A percentile compares a stretch with the other conserved stretches of the same genome.
Conservation (phyloP, 257 asterid genomes). For the Leptodermis oblonga region DNA sequence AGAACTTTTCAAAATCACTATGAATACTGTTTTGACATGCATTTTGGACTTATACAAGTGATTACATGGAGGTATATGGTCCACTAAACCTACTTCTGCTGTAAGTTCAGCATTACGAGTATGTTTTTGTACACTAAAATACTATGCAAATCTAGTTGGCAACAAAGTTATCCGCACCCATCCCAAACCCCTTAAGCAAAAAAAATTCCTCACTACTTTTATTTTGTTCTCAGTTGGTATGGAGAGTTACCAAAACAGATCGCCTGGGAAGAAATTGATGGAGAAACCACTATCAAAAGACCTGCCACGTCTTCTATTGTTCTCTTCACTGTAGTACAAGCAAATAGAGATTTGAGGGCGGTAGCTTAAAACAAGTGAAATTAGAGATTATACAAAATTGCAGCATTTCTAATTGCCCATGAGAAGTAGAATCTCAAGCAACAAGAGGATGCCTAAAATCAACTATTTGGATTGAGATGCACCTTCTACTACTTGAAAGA, state of each 20-base stretch:
- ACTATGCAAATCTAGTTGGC: background rate
- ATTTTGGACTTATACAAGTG: background rate
- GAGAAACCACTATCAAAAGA: slow-evolving; percentile 57
- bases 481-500: slow-evolving; percentile 82
- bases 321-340: slow-evolving; percentile 56
- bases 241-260: slow-evolving; percentile 71
- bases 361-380: background rate
- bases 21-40: background rate
- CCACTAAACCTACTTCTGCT: background rate
- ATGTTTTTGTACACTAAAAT: background rate
- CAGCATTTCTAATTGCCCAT: background rate
- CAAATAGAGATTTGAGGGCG: slow-evolving; percentile 5
- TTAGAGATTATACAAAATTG: background rate
- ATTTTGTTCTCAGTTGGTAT: background rate
- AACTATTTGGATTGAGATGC: slow-evolving; percentile 8
- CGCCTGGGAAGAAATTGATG: slow-evolving; percentile 59
- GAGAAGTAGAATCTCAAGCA: slow-evolving; percentile 16
- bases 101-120: too few relatives aligned
- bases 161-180: background rate
- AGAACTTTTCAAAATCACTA: background rate
- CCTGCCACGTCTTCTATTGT: slow-evolving; percentile 80
- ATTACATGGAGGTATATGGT: background rate
- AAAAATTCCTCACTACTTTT: background rate
- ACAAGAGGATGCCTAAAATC: background rate
- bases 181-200: background rate